Evolutionary conservation across 371 early-diverging fungal species (phyloP).

Genomic region (Rhizopus delemar): DNA sequence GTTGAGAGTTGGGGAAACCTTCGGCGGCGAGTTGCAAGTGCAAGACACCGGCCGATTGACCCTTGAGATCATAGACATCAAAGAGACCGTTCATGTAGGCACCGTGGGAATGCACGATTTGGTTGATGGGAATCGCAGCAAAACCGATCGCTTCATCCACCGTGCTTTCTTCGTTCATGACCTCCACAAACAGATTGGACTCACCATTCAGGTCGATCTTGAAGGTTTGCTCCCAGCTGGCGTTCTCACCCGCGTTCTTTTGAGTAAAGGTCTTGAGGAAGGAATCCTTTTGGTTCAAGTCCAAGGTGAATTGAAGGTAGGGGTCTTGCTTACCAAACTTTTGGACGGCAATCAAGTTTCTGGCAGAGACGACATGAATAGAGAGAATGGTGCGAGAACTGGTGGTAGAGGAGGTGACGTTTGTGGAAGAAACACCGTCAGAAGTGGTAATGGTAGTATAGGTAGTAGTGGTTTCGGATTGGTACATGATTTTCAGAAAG

Average conservation of each 20-base stretch:
- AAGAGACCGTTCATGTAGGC: slow-evolving; percentile 53
- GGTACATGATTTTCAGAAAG: neutral
- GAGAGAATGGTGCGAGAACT: slow-evolving; percentile 31
- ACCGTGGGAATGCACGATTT: slow-evolving; percentile 53
- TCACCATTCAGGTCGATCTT: slow-evolving; percentile 47
- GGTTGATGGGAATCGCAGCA: slow-evolving; percentile 62
- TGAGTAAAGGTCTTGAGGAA: slow-evolving; percentile 59
- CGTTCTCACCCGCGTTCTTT: slow-evolving; percentile 55
- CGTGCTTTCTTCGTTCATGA: slow-evolving; percentile 55
- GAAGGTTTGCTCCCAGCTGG: slow-evolving; percentile 63
- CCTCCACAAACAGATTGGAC: slow-evolving; percentile 56
- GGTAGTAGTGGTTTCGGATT: slow-evolving; percentile 4
- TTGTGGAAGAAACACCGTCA: slow-evolving; percentile 5
- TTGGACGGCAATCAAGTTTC: slow-evolving; percentile 44
- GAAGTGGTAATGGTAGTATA: neutral
- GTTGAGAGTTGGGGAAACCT: slow-evolving; percentile 52
- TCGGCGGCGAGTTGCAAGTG: slow-evolving; percentile 50
- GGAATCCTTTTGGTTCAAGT: slow-evolving; percentile 43
- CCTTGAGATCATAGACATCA: slow-evolving; percentile 47
- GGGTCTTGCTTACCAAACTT: slow-evolving; percentile 63
- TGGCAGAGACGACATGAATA: slow-evolving; percentile 46
- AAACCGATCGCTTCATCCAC: slow-evolving; percentile 59
- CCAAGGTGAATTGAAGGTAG: slow-evolving; percentile 54
- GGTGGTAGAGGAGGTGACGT: slow-evolving; percentile 11
- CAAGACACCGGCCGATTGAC: slow-evolving; percentile 51